These are phyloP conservation scores for Umbilicus rupestris DNA, from an alignment of 164 flowering plant genomes.

Conservation along the genomic window DNA sequence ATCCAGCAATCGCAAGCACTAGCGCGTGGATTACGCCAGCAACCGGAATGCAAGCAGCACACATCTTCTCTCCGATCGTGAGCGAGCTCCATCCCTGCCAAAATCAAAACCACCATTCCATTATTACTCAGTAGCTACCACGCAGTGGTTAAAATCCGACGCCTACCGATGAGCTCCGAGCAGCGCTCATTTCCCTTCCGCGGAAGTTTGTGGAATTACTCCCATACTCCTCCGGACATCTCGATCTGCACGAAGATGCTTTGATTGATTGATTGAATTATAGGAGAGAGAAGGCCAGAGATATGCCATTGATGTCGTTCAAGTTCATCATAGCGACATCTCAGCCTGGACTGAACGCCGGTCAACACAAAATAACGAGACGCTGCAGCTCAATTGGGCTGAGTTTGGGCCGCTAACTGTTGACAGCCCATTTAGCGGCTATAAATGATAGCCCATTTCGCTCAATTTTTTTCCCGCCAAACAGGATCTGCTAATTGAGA, in stretches of 20 bases:
- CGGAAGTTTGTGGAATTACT: background rate
- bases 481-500: too few species aligned
- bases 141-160: background rate
- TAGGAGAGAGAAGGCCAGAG: background rate
- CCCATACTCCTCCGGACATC: background rate
- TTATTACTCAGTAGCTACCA: background rate
- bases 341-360: too few species aligned
- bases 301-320: background rate
- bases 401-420: too few species aligned
- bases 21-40: conserved; percentile 20
- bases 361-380: too few species aligned
- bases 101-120: background rate
- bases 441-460: too few species aligned
- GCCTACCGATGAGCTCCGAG: background rate
- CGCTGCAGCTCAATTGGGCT: too few species aligned
- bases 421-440: too few species aligned
- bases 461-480: too few species aligned
- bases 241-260: background rate
- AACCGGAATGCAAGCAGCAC: conserved; percentile 27
- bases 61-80: conserved; percentile 26
- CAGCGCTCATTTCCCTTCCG: background rate
- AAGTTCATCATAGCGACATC: too few species aligned
- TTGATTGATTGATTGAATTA: background rate
- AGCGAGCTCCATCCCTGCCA: conserved; percentile 22
- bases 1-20: conserved; percentile 18